Evolutionary conservation across 192 early-diverging fungal species (phyloP).

Genomic region (Chytriomyces confervae): DNA sequence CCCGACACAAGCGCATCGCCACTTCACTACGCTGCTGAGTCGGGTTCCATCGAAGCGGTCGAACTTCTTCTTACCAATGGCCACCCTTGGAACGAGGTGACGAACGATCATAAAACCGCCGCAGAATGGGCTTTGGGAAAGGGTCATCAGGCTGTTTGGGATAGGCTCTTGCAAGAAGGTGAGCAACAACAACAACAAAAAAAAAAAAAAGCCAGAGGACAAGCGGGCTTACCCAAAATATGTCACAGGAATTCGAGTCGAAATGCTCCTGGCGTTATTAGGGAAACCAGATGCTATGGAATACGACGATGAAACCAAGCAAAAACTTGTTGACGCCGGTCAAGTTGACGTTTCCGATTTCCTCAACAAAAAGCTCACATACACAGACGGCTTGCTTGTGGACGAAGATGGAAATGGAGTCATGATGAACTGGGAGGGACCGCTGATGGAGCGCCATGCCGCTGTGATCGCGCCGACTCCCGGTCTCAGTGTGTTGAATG

Average conservation of each 20-base stretch:
- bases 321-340: conserved; percentile 26
- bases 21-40: conserved; percentile 30
- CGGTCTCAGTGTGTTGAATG: conserved; percentile 68
- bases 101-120: conserved; percentile 73
- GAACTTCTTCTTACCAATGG: conserved; percentile 46
- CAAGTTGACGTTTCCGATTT: conserved; percentile 60
- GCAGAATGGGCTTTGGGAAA: conserved; percentile 81
- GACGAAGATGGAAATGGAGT: conserved; percentile 90
- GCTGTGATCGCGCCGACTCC: conserved; percentile 64
- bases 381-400: conserved; percentile 78
- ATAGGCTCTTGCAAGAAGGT: conserved; percentile 78
- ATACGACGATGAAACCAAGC: conserved; percentile 45
- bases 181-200: no score
- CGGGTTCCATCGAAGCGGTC: conserved; percentile 34
- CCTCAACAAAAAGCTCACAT: conserved; percentile 77
- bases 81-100: conserved; percentile 85
- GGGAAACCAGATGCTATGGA: conserved; percentile 18
- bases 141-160: conserved; percentile 74
- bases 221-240: no score
- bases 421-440: conserved; percentile 98
- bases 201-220: no score
- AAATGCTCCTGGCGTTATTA: conserved; percentile 54
- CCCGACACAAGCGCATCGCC: conserved; percentile 19
- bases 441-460: conserved; percentile 89
- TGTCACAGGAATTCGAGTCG: conserved; percentile 66